Conservation (phyloP, 805 yeast species). For the Candida krabiensis region DNA sequence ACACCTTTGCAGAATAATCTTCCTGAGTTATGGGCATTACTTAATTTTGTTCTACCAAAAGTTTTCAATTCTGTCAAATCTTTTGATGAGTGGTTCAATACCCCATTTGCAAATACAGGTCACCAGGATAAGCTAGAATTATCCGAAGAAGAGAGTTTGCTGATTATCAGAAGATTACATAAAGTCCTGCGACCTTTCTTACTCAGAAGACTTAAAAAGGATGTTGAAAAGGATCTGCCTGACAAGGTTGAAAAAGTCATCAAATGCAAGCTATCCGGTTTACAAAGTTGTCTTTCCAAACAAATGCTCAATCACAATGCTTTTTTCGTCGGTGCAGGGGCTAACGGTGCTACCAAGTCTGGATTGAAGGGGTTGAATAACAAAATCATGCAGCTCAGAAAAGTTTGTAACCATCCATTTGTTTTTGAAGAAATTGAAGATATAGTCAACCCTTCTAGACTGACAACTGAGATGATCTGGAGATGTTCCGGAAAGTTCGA, state of each 20-base stretch:
- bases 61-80: constrained; percentile 84
- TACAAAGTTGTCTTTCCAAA: constrained; percentile 68
- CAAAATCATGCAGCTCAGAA: constrained; percentile 81
- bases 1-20: constrained; percentile 83
- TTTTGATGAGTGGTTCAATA: constrained; percentile 87
- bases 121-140: constrained; percentile 76
- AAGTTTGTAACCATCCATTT: constrained; percentile 85
- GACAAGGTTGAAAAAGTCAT: constrained; percentile 81
- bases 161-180: constrained; percentile 81
- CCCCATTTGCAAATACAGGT: constrained; percentile 86
- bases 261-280: constrained; percentile 73
- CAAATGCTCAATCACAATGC: constrained; percentile 75
- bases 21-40: constrained; percentile 83
- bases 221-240: constrained; percentile 84
- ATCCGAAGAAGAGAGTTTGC: constrained; percentile 82
- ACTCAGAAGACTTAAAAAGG: constrained; percentile 79
- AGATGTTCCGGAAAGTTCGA: constrained; percentile 82
- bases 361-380: constrained; percentile 79
- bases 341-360: constrained; percentile 56
- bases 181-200: constrained; percentile 84
- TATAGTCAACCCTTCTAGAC: constrained; percentile 59
- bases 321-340: constrained; percentile 61
- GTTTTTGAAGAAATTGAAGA: constrained; percentile 82
- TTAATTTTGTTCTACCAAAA: constrained; percentile 80
- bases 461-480: constrained; percentile 69